A percentile compares a stretch with the other conserved stretches of the same genome.
These are phyloP conservation scores for Aschersonia sp. DNA, from an alignment of 2,329 filamentous ascomycete genomes.

Conservation along the genomic window DNA sequence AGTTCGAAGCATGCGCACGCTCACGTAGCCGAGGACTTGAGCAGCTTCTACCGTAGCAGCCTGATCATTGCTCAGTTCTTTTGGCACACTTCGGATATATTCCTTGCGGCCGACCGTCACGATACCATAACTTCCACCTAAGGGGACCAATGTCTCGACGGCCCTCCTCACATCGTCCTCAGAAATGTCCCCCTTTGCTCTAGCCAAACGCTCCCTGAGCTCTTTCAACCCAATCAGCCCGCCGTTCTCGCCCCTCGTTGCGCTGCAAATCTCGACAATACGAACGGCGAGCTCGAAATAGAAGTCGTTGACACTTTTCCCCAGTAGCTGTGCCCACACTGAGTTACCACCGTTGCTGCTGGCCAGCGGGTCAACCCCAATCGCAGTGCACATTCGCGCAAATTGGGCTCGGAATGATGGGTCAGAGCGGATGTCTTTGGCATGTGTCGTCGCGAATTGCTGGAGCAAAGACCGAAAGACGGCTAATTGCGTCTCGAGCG, in stretches of 20 bases:
- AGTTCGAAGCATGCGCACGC: conserved; percentile 70
- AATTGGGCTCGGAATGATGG: conserved; percentile 93
- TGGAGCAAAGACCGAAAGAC: conserved; percentile 93
- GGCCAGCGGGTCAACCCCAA: conserved; percentile 87
- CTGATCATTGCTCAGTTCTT: conserved; percentile 91
- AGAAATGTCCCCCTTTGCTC: conserved; percentile 59
- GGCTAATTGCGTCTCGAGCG: conserved; percentile 81
- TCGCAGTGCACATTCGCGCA: conserved; percentile 93
- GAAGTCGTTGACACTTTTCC: conserved; percentile 88
- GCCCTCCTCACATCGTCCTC: conserved; percentile 90
- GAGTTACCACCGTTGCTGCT: conserved; percentile 33
- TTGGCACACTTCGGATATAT: conserved; percentile 85
- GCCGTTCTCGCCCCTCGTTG: conserved; percentile 79
- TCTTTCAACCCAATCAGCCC: conserved; percentile 78
- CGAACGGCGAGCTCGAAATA: conserved; percentile 96
- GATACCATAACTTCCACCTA: conserved; percentile 78
- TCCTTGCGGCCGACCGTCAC: conserved; percentile 69
- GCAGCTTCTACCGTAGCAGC: conserved; percentile 82
- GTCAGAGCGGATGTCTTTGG: conserved; percentile 89
- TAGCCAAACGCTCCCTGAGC: conserved; percentile 60
- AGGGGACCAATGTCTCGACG: conserved; percentile 71
- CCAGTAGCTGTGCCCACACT: conserved; percentile 86
- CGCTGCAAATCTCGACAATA: conserved; percentile 82
- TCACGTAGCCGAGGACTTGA: conserved; percentile 81
- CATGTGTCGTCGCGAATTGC: conserved; percentile 89